Evolutionary conservation across 805 yeast genomes (phyloP).

Genomic region (Cyberlindnera mrakii): DNA sequence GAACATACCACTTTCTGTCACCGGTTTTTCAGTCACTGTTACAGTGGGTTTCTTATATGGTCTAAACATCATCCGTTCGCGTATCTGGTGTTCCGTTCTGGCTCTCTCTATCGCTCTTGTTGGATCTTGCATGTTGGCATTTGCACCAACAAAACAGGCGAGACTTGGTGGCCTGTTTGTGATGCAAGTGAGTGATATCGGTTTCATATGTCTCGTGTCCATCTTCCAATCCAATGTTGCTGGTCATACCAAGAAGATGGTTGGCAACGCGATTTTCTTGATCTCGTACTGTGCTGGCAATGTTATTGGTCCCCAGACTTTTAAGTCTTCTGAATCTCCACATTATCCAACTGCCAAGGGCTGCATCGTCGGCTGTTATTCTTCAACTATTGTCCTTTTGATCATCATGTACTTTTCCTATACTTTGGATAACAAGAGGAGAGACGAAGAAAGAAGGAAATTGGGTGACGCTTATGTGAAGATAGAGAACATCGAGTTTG

Average conservation of each 20-base stretch:
- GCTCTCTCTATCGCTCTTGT: constrained; percentile 20
- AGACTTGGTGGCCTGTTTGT: constrained; percentile 24
- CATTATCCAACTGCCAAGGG: constrained; percentile 49
- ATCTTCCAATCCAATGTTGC: constrained; percentile 47
- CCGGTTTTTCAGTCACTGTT: constrained; percentile 19
- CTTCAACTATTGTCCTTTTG: constrained; percentile 35
- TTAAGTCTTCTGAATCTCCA: constrained; percentile 54
- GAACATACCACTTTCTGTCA: constrained; percentile 31
- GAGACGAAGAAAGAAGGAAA: constrained; percentile 30
- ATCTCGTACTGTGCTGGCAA: constrained; percentile 66
- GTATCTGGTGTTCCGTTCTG: constrained; percentile 21
- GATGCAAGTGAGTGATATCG: constrained; percentile 29
- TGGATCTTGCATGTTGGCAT: constrained; percentile 29
- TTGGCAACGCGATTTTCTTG: constrained; percentile 51
- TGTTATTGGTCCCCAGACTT: constrained; percentile 70
- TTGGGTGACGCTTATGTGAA: constrained; percentile 21
- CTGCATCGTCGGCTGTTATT: constrained; percentile 15
- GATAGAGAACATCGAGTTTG: constrained; percentile 33
- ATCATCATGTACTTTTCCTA: constrained; percentile 24
- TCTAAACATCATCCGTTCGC: constrained; percentile 13
- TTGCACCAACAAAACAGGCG: constrained; percentile 25
- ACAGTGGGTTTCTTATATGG: constrained; percentile 12
- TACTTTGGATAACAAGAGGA: constrained; percentile 34
- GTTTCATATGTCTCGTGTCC: constrained; percentile 26
- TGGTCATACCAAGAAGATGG: constrained; percentile 69